These are phyloP conservation scores for Thermochaetoides thermophila DNA, from an alignment of 495 filamentous ascomycete species.

Conservation along the genomic window DNA sequence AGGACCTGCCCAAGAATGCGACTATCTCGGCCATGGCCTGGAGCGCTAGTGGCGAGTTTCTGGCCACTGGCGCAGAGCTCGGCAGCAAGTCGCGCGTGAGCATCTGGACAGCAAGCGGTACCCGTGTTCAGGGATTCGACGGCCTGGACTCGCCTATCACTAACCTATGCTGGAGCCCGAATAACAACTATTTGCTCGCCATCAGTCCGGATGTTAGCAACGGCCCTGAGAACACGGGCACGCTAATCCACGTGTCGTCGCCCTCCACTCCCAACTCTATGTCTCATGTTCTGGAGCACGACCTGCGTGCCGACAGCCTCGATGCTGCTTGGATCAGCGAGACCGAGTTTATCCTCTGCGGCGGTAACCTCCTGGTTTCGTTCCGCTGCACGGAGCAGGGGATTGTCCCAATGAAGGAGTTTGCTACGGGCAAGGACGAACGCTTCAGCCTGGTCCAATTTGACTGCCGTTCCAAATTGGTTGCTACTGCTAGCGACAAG, in stretches of 20 bases:
- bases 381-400: slow-evolving; percentile 23
- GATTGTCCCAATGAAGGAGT: slow-evolving; percentile 25
- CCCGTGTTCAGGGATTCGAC: slow-evolving; percentile 28
- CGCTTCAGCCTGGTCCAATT: slow-evolving; percentile 32
- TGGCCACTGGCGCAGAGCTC: slow-evolving; percentile 55
- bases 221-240: slow-evolving; percentile 23
- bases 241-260: slow-evolving; percentile 36
- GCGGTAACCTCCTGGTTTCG: slow-evolving; percentile 33
- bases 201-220: slow-evolving; percentile 30
- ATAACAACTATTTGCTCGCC: slow-evolving; percentile 36
- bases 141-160: slow-evolving; percentile 37
- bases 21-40: slow-evolving; percentile 54
- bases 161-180: slow-evolving; percentile 47
- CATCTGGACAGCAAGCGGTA: slow-evolving; percentile 52
- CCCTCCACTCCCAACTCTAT: slow-evolving; percentile 23
- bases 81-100: slow-evolving; percentile 49
- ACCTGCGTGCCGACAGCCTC: slow-evolving; percentile 29
- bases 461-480: slow-evolving; percentile 28
- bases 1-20: slow-evolving; percentile 28
- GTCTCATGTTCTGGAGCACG: slow-evolving; percentile 28
- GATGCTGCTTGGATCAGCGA: slow-evolving; percentile 49
- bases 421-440: slow-evolving; percentile 28
- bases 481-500: slow-evolving; percentile 35
- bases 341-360: slow-evolving; percentile 44
- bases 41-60: slow-evolving; percentile 47